phyloP scores from a whole-genome alignment of 805 yeast species.

The Lachancea thermotolerans region DNA sequence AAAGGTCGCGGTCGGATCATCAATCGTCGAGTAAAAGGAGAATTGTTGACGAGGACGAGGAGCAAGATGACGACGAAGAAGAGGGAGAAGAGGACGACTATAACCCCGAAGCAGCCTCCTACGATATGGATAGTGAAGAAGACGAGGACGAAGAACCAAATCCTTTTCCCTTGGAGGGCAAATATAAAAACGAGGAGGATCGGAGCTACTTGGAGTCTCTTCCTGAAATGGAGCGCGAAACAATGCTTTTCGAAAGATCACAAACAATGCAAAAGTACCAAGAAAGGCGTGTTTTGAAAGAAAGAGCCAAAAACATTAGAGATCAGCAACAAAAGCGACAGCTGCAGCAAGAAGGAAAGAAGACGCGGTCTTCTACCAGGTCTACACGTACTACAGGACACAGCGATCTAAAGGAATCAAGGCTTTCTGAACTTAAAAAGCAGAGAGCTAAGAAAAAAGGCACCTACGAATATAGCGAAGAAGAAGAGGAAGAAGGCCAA shows the following conservation, averaged over 20 bases:
- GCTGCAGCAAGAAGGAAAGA: slow-evolving; percentile 20
- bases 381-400: slow-evolving; percentile 36
- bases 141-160: slow-evolving; percentile 41
- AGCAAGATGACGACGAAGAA: slow-evolving; percentile 30
- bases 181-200: slow-evolving; percentile 78
- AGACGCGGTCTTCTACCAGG: slow-evolving; percentile 27
- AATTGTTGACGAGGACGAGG: slow-evolving; percentile 32
- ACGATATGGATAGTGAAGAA: slow-evolving; percentile 32
- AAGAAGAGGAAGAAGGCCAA: slow-evolving; percentile 36
- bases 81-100: slow-evolving; percentile 39
- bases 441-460: slow-evolving; percentile 62
- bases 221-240: slow-evolving; percentile 92
- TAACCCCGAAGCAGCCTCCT: slow-evolving; percentile 24
- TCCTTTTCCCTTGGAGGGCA: slow-evolving; percentile 93
- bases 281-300: slow-evolving; percentile 76
- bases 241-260: slow-evolving; percentile 82
- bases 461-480: slow-evolving; percentile 36
- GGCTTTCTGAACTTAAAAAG: slow-evolving; percentile 65
- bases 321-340: slow-evolving; percentile 27
- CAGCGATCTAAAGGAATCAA: slow-evolving; percentile 38
- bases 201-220: slow-evolving; percentile 53
- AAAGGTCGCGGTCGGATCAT: slow-evolving; percentile 25
- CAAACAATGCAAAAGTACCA: slow-evolving; percentile 86
- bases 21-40: slow-evolving; percentile 31
- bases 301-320: slow-evolving; percentile 56